Percentiles rank a stretch among this genome's conserved stretches.
phyloP scores from a whole-genome alignment of 768 basidiomycete species.

The Rubroboletus satanas region DNA sequence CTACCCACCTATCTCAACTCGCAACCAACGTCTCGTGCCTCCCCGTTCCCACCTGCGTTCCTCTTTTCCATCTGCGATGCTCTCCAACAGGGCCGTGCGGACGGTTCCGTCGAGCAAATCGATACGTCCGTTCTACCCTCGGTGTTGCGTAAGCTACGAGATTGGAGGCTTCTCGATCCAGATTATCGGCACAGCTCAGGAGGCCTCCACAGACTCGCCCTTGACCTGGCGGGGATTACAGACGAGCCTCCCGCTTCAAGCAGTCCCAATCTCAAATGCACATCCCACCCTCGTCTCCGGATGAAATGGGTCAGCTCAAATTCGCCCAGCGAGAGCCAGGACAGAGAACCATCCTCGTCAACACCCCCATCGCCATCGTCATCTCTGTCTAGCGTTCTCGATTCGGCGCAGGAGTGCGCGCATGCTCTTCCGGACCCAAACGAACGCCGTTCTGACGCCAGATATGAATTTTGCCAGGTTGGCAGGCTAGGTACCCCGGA shows the following conservation, averaged over 20 bases:
- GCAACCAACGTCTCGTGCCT: neutral
- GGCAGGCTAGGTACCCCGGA: conserved; percentile 8
- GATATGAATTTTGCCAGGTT: neutral
- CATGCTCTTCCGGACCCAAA: neutral
- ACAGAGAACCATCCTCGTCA: neutral
- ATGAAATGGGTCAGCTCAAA: conserved; percentile 18
- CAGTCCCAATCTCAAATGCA: neutral
- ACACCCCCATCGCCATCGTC: neutral
- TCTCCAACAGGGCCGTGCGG: conserved; percentile 1
- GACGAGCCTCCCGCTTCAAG: neutral
- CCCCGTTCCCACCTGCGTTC: conserved; percentile 13
- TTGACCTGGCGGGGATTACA: conserved; percentile 16
- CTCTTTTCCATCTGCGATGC: conserved; percentile 24
- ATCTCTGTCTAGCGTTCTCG: conserved; percentile 4
- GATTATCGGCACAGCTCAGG: conserved; percentile 9
- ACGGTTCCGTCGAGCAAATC: neutral
- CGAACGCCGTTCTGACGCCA: conserved; percentile 2
- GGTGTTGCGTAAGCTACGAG: conserved; percentile 22
- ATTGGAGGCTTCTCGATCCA: conserved; percentile 24
- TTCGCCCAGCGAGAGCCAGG: conserved; percentile 2
- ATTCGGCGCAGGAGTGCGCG: neutral
- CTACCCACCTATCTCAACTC: conserved; percentile 11
- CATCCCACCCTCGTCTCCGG: conserved; percentile 5
- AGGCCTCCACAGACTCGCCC: conserved; percentile 16
- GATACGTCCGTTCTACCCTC: conserved; percentile 15